phyloP scores from a whole-genome alignment of 2,329 filamentous ascomycete species.

The Apiospora aurea region DNA sequence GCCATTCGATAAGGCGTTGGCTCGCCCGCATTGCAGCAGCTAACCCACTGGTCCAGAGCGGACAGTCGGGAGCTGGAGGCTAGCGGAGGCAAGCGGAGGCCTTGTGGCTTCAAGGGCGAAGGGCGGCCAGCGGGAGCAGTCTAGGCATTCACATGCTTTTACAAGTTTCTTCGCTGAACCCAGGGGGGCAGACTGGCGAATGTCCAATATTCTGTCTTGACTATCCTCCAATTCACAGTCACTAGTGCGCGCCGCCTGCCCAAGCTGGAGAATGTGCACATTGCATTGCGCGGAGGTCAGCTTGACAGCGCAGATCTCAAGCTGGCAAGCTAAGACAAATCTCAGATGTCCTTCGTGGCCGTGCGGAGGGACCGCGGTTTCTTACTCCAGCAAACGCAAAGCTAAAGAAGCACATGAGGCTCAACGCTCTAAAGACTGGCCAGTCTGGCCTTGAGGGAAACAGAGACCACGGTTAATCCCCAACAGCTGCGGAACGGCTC shows the following conservation, averaged over 20 bases:
- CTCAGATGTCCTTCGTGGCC: neutral
- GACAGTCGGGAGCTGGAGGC: neutral
- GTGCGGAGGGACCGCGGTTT: neutral
- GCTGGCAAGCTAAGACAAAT: neutral
- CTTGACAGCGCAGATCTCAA: slow-evolving; percentile 19
- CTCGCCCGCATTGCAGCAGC: slow-evolving; percentile 1
- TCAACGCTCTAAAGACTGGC: neutral
- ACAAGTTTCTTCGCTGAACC: neutral
- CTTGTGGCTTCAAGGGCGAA: neutral
- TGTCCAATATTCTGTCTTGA: neutral
- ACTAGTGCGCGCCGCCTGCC: neutral
- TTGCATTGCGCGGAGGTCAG: neutral
- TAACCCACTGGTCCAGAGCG: neutral
- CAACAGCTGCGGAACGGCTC: neutral
- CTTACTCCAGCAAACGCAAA: neutral
- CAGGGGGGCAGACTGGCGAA: neutral
- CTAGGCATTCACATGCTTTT: slow-evolving; percentile 9
- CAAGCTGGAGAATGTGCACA: neutral
- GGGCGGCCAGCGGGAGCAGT: neutral
- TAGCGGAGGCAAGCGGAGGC: neutral
- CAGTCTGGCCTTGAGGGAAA: neutral
- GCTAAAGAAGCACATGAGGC: neutral
- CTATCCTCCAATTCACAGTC: neutral
- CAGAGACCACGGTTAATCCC: neutral
- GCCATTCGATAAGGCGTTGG: neutral